Evolutionary conservation across 495 filamentous ascomycete genomes (phyloP).

Genomic region (Penicillium steckii): DNA sequence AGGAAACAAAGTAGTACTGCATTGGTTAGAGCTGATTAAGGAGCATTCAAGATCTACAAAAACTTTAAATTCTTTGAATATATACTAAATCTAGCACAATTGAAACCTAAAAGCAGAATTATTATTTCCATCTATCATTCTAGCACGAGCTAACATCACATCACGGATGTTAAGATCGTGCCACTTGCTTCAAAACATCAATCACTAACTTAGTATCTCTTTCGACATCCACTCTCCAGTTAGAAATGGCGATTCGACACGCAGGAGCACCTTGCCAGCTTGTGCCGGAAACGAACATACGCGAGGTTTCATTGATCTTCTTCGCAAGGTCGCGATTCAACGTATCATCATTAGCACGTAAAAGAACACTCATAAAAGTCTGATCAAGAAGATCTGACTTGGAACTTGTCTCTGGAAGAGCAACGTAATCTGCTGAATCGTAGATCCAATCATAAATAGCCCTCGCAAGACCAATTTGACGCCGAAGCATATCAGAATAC

Average conservation of each 20-base stretch:
- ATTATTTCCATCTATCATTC: neutral
- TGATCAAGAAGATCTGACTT: constrained; percentile 39
- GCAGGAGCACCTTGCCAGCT: constrained; percentile 71
- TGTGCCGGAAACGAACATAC: constrained; percentile 83
- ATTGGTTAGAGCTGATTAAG: neutral
- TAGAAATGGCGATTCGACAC: constrained; percentile 77
- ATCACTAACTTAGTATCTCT: constrained; percentile 38
- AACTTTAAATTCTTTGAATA: too few relatives aligned
- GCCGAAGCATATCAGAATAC: constrained; percentile 66
- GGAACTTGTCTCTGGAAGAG: constrained; percentile 51
- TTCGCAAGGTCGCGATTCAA: constrained; percentile 65
- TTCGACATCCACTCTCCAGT: constrained; percentile 61
- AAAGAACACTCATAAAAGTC: constrained; percentile 77
- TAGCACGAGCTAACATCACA: neutral
- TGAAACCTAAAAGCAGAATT: too few relatives aligned
- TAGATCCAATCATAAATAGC: constrained; percentile 62
- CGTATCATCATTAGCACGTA: constrained; percentile 66
- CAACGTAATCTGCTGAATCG: constrained; percentile 58
- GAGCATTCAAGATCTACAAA: neutral
- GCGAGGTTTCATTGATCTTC: constrained; percentile 69
- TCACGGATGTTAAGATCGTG: neutral
- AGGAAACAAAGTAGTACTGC: neutral
- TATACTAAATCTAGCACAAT: too few relatives aligned
- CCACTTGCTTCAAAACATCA: constrained; percentile 34
- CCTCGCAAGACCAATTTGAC: constrained; percentile 70